phyloP scores from a whole-genome alignment of 805 yeast genomes.

The Teunomyces cretensis region DNA sequence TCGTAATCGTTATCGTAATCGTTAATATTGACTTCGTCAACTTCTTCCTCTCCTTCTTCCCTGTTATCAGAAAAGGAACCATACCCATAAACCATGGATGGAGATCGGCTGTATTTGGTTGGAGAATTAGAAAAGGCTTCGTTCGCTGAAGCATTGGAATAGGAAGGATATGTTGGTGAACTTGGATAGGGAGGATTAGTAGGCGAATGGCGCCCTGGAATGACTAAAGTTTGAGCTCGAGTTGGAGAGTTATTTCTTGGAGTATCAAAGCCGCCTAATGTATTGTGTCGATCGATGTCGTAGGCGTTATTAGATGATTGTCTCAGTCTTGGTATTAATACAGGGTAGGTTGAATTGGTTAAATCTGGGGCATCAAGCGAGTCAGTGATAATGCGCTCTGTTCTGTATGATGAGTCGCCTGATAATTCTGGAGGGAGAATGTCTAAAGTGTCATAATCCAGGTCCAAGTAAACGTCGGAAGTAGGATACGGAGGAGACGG shows the following conservation, averaged over 20 bases:
- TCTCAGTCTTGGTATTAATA: neutral
- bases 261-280: neutral
- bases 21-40: neutral
- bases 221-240: constrained; percentile 8
- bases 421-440: neutral
- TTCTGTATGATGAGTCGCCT: neutral
- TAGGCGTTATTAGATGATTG: neutral
- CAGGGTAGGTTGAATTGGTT: constrained; percentile 1
- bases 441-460: neutral
- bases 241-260: constrained; percentile 7
- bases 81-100: constrained; percentile 18
- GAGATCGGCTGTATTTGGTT: constrained; percentile 23
- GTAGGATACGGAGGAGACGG: constrained; percentile 7
- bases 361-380: constrained; percentile 1
- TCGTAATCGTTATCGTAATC: constrained; percentile 12
- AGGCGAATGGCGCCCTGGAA: constrained; percentile 1
- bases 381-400: neutral
- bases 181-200: neutral
- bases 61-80: constrained; percentile 8
- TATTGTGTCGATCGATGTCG: neutral
- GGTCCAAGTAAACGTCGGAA: constrained; percentile 4
- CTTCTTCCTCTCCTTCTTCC: constrained; percentile 11
- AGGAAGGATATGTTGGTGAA: neutral
- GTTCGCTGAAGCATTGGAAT: neutral
- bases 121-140: constrained; percentile 25